phyloP scores from a whole-genome alignment of 768 basidiomycete genomes.

The Coprinellus aureogranulatus region DNA sequence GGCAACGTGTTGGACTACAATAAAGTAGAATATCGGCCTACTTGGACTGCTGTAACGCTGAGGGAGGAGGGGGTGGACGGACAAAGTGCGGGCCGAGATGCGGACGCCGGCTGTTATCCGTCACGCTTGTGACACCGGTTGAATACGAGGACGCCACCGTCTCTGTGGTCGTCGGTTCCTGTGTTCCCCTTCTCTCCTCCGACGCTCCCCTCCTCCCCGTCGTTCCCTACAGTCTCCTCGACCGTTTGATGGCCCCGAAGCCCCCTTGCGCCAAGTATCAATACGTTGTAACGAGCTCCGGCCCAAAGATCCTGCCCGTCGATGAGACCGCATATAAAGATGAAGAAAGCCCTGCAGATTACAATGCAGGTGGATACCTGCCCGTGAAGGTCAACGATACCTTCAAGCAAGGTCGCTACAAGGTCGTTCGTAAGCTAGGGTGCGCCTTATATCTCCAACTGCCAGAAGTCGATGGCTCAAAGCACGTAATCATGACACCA shows the following conservation, averaged over 20 bases:
- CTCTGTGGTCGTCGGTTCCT: constrained; percentile 3
- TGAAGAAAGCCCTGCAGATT: constrained; percentile 82
- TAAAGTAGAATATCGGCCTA: too few species aligned
- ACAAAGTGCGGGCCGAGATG: neutral
- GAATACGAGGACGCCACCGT: constrained; percentile 11
- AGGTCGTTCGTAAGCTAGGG: constrained; percentile 88
- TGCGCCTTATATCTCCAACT: constrained; percentile 28
- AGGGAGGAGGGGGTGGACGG: neutral
- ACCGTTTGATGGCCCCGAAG: constrained; percentile 60
- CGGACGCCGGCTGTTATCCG: constrained; percentile 1
- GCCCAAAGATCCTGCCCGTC: constrained; percentile 70
- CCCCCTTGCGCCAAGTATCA: constrained; percentile 69
- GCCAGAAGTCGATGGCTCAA: constrained; percentile 14
- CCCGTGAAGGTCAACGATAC: constrained; percentile 77
- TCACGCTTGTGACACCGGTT: constrained; percentile 3
- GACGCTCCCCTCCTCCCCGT: constrained; percentile 12
- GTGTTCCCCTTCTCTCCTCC: constrained; percentile 6
- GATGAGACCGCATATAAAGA: constrained; percentile 65
- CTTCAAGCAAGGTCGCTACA: constrained; percentile 83
- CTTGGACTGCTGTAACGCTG: too few species aligned
- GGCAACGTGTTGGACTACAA: too few species aligned
- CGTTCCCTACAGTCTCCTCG: neutral
- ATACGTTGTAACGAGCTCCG: constrained; percentile 66
- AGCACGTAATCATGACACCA: constrained; percentile 22
- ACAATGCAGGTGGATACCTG: constrained; percentile 79